Conservation (phyloP, 2,329 filamentous ascomycete genomes). For the Fusarium algeriense region DNA sequence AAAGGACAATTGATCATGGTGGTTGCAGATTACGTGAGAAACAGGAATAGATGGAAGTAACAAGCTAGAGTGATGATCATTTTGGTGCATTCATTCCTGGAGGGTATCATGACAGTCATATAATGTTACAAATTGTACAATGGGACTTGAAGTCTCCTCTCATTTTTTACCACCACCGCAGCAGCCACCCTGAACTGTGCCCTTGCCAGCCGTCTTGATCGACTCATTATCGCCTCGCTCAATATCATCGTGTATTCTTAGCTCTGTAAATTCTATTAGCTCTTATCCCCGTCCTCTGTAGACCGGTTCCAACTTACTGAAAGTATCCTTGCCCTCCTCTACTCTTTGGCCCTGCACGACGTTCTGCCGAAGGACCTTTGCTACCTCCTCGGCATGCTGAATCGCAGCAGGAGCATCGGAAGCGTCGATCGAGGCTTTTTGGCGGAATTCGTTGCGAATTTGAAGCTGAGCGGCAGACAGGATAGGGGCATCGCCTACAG, state of each 20-base stretch:
- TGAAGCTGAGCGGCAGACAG: slow-evolving; percentile 78
- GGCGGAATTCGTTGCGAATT: slow-evolving; percentile 80
- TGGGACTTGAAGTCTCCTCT: slow-evolving; percentile 28
- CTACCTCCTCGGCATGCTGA: slow-evolving; percentile 84
- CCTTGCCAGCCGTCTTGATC: slow-evolving; percentile 73
- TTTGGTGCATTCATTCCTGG: slow-evolving; percentile 39
- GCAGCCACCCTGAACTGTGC: slow-evolving; percentile 44
- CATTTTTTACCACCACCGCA: slow-evolving; percentile 51
- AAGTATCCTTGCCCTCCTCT: slow-evolving; percentile 61
- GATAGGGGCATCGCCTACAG: slow-evolving; percentile 75
- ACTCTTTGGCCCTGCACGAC: slow-evolving; percentile 82
- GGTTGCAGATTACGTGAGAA: slow-evolving; percentile 23
- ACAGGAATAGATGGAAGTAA: slow-evolving; percentile 23
- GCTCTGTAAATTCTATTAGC: slow-evolving; percentile 64
- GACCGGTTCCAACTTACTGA: slow-evolving; percentile 59
- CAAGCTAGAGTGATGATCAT: slow-evolving; percentile 36
- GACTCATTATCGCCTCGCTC: slow-evolving; percentile 95
- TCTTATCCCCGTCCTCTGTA: neutral
- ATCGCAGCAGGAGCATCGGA: slow-evolving; percentile 73
- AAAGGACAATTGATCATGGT: slow-evolving; percentile 29
- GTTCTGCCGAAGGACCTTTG: slow-evolving; percentile 82
- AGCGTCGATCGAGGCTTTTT: slow-evolving; percentile 70
- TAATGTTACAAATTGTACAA: slow-evolving; percentile 50
- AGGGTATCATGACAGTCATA: slow-evolving; percentile 51
- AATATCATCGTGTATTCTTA: slow-evolving; percentile 90